Evolutionary conservation across 1,284 basidiomycete species (phyloP).

Genomic region (Ustilago hordei): DNA sequence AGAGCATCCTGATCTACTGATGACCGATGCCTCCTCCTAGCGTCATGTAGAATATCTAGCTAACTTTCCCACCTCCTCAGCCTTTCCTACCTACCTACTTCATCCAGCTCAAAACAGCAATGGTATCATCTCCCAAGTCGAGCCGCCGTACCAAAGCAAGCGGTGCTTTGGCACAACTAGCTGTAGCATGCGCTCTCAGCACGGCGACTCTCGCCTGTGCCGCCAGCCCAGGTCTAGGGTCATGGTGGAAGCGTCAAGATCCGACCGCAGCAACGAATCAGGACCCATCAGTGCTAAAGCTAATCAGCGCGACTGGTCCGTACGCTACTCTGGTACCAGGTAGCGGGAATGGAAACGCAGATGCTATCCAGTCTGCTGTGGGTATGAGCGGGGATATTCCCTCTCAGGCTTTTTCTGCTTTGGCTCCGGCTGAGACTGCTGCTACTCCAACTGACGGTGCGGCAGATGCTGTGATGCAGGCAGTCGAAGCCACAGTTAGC

Average conservation of each 20-base stretch:
- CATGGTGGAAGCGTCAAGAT: constrained; percentile 36
- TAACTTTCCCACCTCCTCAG: background rate
- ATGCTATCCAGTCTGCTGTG: constrained; percentile 34
- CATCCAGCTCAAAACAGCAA: background rate
- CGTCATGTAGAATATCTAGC: background rate
- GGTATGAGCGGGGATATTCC: constrained; percentile 33
- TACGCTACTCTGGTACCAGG: constrained; percentile 35
- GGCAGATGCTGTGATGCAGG: constrained; percentile 8
- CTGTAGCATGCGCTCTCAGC: constrained; percentile 14
- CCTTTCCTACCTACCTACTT: background rate
- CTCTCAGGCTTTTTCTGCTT: constrained; percentile 2
- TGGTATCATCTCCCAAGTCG: background rate
- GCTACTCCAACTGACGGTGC: background rate
- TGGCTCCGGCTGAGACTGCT: constrained; percentile 4
- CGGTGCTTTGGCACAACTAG: constrained; percentile 17
- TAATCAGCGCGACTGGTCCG: constrained; percentile 35
- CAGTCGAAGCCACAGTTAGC: constrained; percentile 16
- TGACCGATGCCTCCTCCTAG: background rate
- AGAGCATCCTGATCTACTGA: background rate
- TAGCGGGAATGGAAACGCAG: constrained; percentile 11
- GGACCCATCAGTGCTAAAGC: constrained; percentile 28
- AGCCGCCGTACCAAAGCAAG: constrained; percentile 2
- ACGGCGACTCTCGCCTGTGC: constrained; percentile 11
- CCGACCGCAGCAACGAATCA: background rate
- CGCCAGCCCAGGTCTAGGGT: constrained; percentile 4